Conservation (phyloP, 345 rosid species). For the Garcia nutans region DNA sequence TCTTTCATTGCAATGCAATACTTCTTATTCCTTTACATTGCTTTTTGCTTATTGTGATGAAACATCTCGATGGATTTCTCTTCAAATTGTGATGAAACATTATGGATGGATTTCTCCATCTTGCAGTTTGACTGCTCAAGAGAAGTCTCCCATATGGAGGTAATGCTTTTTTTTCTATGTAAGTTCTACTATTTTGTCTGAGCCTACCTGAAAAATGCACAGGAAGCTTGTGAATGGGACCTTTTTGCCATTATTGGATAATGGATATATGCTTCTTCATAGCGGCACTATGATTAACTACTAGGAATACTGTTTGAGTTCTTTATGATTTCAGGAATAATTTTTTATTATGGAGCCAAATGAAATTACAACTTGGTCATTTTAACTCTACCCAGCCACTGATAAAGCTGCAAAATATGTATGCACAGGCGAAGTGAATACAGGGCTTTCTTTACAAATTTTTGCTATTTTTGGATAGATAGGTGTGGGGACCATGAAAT, state of each 20-base stretch:
- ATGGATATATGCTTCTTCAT: background rate
- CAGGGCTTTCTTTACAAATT: background rate
- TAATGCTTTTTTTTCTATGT: slow-evolving; percentile 15
- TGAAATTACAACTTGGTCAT: slow-evolving; percentile 54
- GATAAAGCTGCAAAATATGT: slow-evolving; percentile 79
- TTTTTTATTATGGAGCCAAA: slow-evolving; percentile 81
- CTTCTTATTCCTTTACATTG: too few relatives aligned
- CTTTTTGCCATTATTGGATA: background rate
- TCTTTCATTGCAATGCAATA: too few relatives aligned
- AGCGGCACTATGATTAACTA: background rate
- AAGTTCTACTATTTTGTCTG: background rate
- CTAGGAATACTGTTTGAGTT: background rate
- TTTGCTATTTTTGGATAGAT: slow-evolving; percentile 3
- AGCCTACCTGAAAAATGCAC: too few relatives aligned
- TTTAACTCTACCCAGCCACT: slow-evolving; percentile 71
- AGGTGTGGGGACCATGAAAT: slow-evolving; percentile 7
- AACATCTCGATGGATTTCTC: too few relatives aligned
- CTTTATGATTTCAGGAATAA: slow-evolving; percentile 62
- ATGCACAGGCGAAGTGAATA: slow-evolving; percentile 55
- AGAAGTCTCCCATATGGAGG: slow-evolving; percentile 77
- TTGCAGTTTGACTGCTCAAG: slow-evolving; percentile 82
- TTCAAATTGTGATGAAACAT: background rate
- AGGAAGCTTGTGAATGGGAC: background rate
- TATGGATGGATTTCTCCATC: slow-evolving; percentile 12
- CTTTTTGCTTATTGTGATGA: too few relatives aligned